These are phyloP conservation scores for Cutaneotrichosporon mucoides DNA, from an alignment of 1,284 basidiomycete species.

Conservation along the genomic window DNA sequence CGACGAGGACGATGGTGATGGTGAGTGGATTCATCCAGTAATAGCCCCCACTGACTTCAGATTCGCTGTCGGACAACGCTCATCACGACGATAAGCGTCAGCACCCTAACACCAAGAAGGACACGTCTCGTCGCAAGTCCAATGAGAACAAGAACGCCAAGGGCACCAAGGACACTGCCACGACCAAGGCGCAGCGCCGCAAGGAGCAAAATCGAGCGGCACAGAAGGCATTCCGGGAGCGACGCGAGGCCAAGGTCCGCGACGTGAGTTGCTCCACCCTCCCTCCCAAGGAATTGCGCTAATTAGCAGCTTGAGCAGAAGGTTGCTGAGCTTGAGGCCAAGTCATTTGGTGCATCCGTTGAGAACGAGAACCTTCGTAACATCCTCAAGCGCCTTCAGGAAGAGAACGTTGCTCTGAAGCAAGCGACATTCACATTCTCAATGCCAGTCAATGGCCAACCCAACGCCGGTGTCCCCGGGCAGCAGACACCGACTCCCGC, in stretches of 20 bases:
- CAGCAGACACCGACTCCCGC: slow-evolving; percentile 9
- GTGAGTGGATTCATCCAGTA: slow-evolving; percentile 13
- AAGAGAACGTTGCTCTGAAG: slow-evolving; percentile 49
- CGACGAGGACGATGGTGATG: slow-evolving; percentile 31
- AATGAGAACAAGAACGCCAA: slow-evolving; percentile 10
- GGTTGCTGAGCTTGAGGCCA: slow-evolving; percentile 45
- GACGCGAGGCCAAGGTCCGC: slow-evolving; percentile 48
- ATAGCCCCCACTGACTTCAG: slow-evolving; percentile 14
- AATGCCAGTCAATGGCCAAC: slow-evolving; percentile 34
- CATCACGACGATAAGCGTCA: slow-evolving; percentile 42
- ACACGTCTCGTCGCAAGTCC: slow-evolving; percentile 8
- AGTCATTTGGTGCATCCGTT: slow-evolving; percentile 41
- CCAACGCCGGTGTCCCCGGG: slow-evolving; percentile 6
- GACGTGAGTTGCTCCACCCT: slow-evolving; percentile 35
- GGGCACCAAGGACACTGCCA: slow-evolving; percentile 8
- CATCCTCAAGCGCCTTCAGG: slow-evolving; percentile 46
- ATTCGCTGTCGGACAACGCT: slow-evolving; percentile 30
- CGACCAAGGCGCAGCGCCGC: slow-evolving; percentile 42
- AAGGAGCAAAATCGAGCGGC: slow-evolving; percentile 51
- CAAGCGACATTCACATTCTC: slow-evolving; percentile 48
- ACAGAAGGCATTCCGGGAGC: slow-evolving; percentile 50
- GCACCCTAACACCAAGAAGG: slow-evolving; percentile 22
- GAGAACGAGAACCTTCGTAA: slow-evolving; percentile 50
- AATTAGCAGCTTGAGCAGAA: slow-evolving; percentile 45
- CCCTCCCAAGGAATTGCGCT: neutral